A percentile compares a stretch with the other conserved stretches of the same genome.
Conservation (phyloP, 2,329 filamentous ascomycete species). For the Ophiocordyceps camponoti-saundersi region DNA sequence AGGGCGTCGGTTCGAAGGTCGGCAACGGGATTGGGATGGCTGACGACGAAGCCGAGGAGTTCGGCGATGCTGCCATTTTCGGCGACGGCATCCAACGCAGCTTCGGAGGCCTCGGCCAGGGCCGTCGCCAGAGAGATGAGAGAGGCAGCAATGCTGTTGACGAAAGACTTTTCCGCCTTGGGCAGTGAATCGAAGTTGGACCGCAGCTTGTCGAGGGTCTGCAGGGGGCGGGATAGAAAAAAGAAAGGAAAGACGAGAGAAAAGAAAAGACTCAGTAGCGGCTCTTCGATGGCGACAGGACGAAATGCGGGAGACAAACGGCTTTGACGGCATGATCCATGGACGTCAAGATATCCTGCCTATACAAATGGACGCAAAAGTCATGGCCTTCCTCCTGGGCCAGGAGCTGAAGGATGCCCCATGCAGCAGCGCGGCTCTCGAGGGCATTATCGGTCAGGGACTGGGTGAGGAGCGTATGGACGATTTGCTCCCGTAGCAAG, state of each 20-base stretch:
- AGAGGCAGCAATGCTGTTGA: constrained; percentile 37
- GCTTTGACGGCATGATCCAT: constrained; percentile 37
- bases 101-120: constrained; percentile 41
- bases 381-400: constrained; percentile 47
- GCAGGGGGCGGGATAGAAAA: neutral
- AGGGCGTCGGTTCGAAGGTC: constrained; percentile 28
- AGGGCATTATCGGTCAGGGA: constrained; percentile 45
- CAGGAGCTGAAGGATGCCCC: constrained; percentile 46
- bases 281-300: too few species aligned
- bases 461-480: constrained; percentile 44
- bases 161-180: constrained; percentile 33
- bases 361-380: constrained; percentile 48
- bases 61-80: constrained; percentile 28
- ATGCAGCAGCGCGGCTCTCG: constrained; percentile 49
- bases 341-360: constrained; percentile 43
- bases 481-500: constrained; percentile 48
- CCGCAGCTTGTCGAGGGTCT: constrained; percentile 27
- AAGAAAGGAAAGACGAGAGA: too few species aligned
- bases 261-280: neutral
- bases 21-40: constrained; percentile 21
- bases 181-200: constrained; percentile 28
- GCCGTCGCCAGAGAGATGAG: constrained; percentile 34
- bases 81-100: constrained; percentile 38
- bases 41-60: constrained; percentile 37
- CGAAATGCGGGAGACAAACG: constrained; percentile 19